Base-by-base conservation (phyloP, 345 rosid genomes). In the Melastoma malabathricum region DNA sequence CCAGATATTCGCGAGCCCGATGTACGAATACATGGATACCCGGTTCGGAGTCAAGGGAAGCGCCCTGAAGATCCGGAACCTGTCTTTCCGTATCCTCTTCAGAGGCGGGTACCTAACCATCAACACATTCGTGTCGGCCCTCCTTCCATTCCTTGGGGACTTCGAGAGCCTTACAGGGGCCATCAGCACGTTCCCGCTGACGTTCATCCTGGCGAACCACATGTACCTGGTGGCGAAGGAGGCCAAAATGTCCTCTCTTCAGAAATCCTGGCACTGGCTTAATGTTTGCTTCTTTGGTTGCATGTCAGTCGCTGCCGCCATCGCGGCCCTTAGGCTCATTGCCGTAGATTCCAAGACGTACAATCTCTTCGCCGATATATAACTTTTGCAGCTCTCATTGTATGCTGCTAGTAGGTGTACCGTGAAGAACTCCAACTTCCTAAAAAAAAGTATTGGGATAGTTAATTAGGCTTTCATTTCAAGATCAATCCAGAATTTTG, bases 1-100 rank as follows among this genome's bases (percentile, higher is more conserved):
- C 61, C 52, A 90, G 98, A 92, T 92, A 49, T 87, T 87, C 47
- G 98, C 98, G 0, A 92, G 95, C 64, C 97, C 97, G 31, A 79
- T 80, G 66, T 92, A 92, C 20, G 95, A 87, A 66, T 92, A 70
- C 48, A 52, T 92, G 79, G 98, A 92, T 69, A 87, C 97, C 5
- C 78, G 61, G 76, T 87, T 59, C 19, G 89, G 90, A 18, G 68
- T 87, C 48, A 73, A 57, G 50, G 98, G 98, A 52, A 82, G 68
- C 54, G 70, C 96, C 10, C 45, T 81, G 17, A 69, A 77, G 1
- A 20, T 70, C 13, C 64, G 60, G 39, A 92, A 84, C 64, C 52
- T 84, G 60, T 22, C 73, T 0, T 87, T 87, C 73, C 67, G 95
- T 51, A 27, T 84, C 39, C 44, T 68, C 12, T 84, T 86, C 2